Evolutionary conservation across 73 alveolate genomes (phyloP).

Genomic region (Symbiodinium pilosum): DNA sequence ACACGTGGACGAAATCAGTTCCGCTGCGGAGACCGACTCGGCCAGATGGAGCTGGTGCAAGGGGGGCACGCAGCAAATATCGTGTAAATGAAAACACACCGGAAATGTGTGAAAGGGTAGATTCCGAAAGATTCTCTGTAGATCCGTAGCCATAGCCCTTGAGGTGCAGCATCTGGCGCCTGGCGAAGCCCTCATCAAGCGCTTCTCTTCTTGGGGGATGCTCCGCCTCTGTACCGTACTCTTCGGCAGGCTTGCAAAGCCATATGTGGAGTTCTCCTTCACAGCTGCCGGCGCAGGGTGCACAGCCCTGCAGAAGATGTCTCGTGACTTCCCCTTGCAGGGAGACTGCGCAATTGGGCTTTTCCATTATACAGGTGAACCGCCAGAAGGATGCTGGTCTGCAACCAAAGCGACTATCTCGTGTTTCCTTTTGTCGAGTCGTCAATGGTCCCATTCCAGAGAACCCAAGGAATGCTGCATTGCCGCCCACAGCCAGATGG

Average conservation of each 20-base stretch:
- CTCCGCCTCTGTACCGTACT: constrained; percentile 71
- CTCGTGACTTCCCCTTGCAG: constrained; percentile 39
- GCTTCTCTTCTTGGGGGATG: background rate
- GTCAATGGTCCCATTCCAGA: no score
- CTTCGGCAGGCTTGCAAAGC: constrained; percentile 31
- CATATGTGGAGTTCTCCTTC: constrained; percentile 8
- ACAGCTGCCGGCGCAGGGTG: background rate
- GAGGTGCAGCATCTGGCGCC: no score
- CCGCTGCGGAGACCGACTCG: background rate
- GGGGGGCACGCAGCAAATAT: background rate
- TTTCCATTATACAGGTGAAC: background rate
- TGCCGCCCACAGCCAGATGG: background rate
- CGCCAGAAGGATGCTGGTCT: background rate
- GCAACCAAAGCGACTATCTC: background rate
- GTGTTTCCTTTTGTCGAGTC: no score
- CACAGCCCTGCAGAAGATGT: constrained; percentile 31
- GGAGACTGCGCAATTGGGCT: constrained; percentile 15
- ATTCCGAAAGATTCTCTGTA: background rate
- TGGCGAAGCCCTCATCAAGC: constrained; percentile 38
- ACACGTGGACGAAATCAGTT: constrained; percentile 15
- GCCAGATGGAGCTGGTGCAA: background rate
- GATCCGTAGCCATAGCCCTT: background rate
- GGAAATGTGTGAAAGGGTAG: background rate
- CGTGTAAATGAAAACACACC: background rate
- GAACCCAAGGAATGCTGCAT: background rate